Evolutionary conservation across 2,329 filamentous ascomycete species (phyloP).

Genomic region (Pseudogymnoascus verrucosus): DNA sequence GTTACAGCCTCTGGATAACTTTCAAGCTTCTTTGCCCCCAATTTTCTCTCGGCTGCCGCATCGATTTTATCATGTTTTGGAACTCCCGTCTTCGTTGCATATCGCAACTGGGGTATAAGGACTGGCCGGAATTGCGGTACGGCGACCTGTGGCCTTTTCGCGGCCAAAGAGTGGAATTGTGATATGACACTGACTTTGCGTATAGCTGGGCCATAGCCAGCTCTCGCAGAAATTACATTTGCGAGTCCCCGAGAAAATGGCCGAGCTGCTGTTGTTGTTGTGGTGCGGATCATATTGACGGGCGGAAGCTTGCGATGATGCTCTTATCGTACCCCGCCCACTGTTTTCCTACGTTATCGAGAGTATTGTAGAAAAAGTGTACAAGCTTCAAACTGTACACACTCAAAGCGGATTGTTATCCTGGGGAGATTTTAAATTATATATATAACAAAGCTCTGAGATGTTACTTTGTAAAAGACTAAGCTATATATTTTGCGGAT

Average conservation of each 20-base stretch:
- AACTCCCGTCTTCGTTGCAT: slow-evolving; percentile 27
- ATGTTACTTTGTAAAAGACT: not conserved
- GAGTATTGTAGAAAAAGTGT: not conserved
- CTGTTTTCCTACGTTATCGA: not conserved
- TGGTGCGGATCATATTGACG: slow-evolving; percentile 9
- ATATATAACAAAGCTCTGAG: not conserved
- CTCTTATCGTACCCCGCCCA: slow-evolving; percentile 1
- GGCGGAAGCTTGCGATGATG: slow-evolving; percentile 8
- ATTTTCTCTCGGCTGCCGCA: slow-evolving; percentile 45
- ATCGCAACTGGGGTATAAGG: slow-evolving; percentile 40
- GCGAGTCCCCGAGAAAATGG: slow-evolving; percentile 24
- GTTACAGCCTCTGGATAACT: slow-evolving; percentile 54
- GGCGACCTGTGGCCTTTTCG: slow-evolving; percentile 19
- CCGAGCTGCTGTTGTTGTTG: slow-evolving; percentile 22
- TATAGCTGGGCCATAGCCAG: slow-evolving; percentile 23
- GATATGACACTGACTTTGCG: slow-evolving; percentile 16
- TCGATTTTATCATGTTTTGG: slow-evolving; percentile 39
- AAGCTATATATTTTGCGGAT: not conserved
- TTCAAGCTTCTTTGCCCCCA: slow-evolving; percentile 48
- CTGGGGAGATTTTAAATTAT: not conserved
- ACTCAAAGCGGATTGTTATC: not conserved
- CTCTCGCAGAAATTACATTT: slow-evolving; percentile 19
- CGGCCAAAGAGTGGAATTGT: slow-evolving; percentile 18
- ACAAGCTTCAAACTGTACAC: not conserved
- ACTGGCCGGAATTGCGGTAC: slow-evolving; percentile 26